phyloP scores from a whole-genome alignment of 495 filamentous ascomycete genomes.

The Ramalina peruviana region DNA sequence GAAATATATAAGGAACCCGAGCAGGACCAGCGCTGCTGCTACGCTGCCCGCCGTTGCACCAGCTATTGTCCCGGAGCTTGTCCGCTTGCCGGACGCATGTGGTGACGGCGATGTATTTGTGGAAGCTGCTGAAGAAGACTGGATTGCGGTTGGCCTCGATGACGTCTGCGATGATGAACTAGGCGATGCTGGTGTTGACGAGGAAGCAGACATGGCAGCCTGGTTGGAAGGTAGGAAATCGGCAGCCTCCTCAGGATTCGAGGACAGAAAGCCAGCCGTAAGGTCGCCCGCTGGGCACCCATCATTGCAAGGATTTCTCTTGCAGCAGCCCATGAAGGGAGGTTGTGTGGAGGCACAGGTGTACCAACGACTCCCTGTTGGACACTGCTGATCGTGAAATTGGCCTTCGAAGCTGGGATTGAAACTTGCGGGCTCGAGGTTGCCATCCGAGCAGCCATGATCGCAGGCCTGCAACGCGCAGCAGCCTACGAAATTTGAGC shows the following conservation, averaged over 20 bases:
- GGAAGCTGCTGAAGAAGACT: background rate
- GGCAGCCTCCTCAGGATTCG: background rate
- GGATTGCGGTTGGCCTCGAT: background rate
- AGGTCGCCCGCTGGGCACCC: constrained; percentile 16
- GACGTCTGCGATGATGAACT: background rate
- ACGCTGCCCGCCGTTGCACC: background rate
- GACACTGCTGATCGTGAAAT: constrained; percentile 15
- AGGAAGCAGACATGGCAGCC: background rate
- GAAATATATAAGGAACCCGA: background rate
- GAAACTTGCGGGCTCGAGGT: constrained; percentile 15
- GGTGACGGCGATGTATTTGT: background rate
- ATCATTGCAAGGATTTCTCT: constrained; percentile 4
- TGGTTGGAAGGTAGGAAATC: background rate
- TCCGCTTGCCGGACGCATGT: background rate
- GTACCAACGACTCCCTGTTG: constrained; percentile 13
- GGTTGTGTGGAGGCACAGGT: constrained; percentile 15
- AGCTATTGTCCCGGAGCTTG: background rate
- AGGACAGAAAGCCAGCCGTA: constrained; percentile 2
- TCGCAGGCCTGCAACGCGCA: constrained; percentile 18
- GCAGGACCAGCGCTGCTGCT: background rate
- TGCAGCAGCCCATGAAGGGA: constrained; percentile 20
- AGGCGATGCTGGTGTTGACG: background rate
- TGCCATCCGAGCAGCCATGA: constrained; percentile 11
- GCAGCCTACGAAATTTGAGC: constrained; percentile 20
- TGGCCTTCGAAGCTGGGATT: constrained; percentile 4